Conservation (phyloP, 345 rosid species). For the Arabidopsis suecica region DNA sequence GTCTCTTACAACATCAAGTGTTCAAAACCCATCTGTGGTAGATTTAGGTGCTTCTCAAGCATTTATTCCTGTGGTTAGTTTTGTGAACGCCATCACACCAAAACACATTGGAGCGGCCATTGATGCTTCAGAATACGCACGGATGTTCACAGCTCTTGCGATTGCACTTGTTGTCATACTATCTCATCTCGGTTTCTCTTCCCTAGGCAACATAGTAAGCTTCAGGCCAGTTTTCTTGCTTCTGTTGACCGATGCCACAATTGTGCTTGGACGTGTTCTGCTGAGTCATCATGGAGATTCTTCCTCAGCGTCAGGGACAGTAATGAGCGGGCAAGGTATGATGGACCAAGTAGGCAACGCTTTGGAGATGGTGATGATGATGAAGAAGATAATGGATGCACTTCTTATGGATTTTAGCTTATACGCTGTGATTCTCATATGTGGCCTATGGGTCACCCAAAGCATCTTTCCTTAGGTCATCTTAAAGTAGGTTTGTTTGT, state of each 20-base stretch:
- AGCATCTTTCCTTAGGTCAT: slow-evolving; percentile 28
- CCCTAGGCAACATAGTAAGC: slow-evolving; percentile 56
- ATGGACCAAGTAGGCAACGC: slow-evolving; percentile 65
- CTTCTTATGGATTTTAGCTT: slow-evolving; percentile 72
- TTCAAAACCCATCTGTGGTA: slow-evolving; percentile 48
- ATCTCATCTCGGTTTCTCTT: slow-evolving; percentile 61
- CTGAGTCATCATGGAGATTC: slow-evolving; percentile 40
- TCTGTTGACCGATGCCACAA: slow-evolving; percentile 63
- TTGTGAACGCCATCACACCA: slow-evolving; percentile 46
- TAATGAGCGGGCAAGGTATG: slow-evolving; percentile 50
- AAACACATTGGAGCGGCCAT: slow-evolving; percentile 63
- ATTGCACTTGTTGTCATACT: slow-evolving; percentile 61
- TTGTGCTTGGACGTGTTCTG: slow-evolving; percentile 56
- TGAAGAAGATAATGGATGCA: slow-evolving; percentile 71
- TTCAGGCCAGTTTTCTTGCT: slow-evolving; percentile 74
- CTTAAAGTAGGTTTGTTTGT: slow-evolving; percentile 6
- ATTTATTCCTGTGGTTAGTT: slow-evolving; percentile 34
- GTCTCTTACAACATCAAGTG: slow-evolving; percentile 37
- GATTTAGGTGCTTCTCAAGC: slow-evolving; percentile 36
- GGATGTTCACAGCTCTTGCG: slow-evolving; percentile 55
- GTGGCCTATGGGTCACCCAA: slow-evolving; percentile 57
- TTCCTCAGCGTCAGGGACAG: slow-evolving; percentile 23
- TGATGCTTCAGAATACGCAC: slow-evolving; percentile 54
- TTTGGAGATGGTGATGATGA: slow-evolving; percentile 64
- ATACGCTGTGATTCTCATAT: slow-evolving; percentile 58